phyloP scores from a whole-genome alignment of 768 basidiomycete species.

The Boletus subparvulus region DNA sequence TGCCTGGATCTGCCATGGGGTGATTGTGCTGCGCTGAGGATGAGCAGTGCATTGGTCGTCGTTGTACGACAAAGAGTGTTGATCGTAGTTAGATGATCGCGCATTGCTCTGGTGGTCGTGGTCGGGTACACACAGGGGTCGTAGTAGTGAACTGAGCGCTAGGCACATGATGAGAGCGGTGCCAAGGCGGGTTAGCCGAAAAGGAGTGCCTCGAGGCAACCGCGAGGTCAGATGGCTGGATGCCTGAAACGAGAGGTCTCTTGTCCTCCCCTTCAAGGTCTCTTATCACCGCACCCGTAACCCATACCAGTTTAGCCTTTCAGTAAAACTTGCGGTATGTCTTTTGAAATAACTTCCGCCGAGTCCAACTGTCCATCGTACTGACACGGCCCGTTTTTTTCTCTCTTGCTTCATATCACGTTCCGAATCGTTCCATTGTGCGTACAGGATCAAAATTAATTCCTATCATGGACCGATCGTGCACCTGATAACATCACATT shows the following conservation, averaged over 20 bases:
- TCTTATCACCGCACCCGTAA: slow-evolving; percentile 15
- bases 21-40: background rate
- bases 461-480: slow-evolving; percentile 36
- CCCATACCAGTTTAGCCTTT: background rate
- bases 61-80: background rate
- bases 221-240: slow-evolving; percentile 18
- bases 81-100: background rate
- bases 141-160: background rate
- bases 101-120: background rate
- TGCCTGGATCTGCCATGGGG: background rate
- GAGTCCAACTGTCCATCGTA: background rate
- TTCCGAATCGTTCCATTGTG: slow-evolving; percentile 24
- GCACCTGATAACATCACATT: slow-evolving; percentile 31
- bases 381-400: slow-evolving; percentile 6
- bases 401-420: background rate
- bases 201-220: slow-evolving; percentile 27
- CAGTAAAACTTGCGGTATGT: slow-evolving; percentile 2
- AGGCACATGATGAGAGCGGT: slow-evolving; percentile 5
- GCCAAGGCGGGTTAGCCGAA: slow-evolving; percentile 4
- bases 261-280: background rate
- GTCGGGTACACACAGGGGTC: background rate
- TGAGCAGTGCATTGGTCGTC: background rate
- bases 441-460: slow-evolving; percentile 19
- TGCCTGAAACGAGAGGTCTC: background rate
- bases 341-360: background rate